A percentile compares a stretch with the other conserved stretches of the same genome.
Evolutionary conservation across 768 basidiomycete species (phyloP).

Genomic region (Lactifluus volemus): DNA sequence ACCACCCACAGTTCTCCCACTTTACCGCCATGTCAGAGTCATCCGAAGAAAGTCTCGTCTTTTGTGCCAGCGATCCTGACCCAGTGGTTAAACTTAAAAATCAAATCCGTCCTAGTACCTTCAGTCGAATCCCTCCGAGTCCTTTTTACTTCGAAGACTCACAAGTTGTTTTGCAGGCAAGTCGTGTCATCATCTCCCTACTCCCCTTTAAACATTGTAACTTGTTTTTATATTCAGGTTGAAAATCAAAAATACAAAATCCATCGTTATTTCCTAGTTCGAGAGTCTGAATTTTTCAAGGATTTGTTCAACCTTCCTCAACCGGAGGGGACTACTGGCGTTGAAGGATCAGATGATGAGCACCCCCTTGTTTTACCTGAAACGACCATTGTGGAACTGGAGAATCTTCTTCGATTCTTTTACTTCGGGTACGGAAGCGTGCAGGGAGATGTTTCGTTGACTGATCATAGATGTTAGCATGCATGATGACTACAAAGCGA

Average conservation of each 20-base stretch:
- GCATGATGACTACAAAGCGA: constrained; percentile 2
- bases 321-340: constrained; percentile 6
- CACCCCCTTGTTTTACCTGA: constrained; percentile 16
- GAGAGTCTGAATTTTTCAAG: constrained; percentile 18
- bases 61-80: background rate
- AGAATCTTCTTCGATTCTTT: constrained; percentile 18
- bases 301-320: constrained; percentile 16
- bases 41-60: no score
- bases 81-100: no score
- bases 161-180: constrained; percentile 5
- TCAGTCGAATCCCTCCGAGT: no score
- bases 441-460: background rate
- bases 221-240: constrained; percentile 4
- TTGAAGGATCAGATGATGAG: constrained; percentile 20
- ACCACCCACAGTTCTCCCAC: background rate
- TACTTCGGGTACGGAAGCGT: constrained; percentile 14
- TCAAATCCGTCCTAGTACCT: no score
- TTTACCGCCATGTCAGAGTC: background rate
- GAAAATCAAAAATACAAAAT: constrained; percentile 19
- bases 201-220: background rate
- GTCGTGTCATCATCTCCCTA: background rate
- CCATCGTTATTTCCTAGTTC: constrained; percentile 17
- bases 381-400: constrained; percentile 15
- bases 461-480: constrained; percentile 4
- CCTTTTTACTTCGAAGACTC: constrained; percentile 4